A percentile compares a stretch with the other conserved stretches of the same genome.
These are phyloP conservation scores for Alternaria incomplexa DNA, from an alignment of 2,329 filamentous ascomycete species.

Conservation along the genomic window DNA sequence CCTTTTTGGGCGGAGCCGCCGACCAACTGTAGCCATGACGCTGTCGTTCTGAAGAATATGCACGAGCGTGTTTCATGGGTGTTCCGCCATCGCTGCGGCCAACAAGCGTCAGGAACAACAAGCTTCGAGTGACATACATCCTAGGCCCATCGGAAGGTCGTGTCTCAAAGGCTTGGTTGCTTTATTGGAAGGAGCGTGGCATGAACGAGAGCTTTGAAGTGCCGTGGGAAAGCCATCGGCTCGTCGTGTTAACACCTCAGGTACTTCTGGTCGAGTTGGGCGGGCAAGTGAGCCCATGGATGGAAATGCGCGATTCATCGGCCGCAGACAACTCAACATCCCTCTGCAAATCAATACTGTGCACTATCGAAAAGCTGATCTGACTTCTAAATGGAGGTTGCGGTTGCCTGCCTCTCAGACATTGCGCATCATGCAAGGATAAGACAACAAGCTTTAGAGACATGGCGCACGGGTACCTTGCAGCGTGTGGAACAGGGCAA, in stretches of 20 bases:
- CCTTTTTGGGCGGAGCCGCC: slow-evolving; percentile 11
- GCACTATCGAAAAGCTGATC: not conserved
- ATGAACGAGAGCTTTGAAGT: not conserved
- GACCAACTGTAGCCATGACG: slow-evolving; percentile 16
- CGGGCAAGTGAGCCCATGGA: not conserved
- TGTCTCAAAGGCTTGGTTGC: slow-evolving; percentile 18
- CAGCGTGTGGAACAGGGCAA: slow-evolving; percentile 2
- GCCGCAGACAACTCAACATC: not conserved
- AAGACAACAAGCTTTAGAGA: not conserved
- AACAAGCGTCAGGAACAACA: slow-evolving; percentile 24
- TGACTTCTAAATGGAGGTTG: not conserved
- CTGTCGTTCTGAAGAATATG: slow-evolving; percentile 17
- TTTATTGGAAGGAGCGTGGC: slow-evolving; percentile 6
- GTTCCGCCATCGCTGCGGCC: slow-evolving; percentile 20
- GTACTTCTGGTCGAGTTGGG: not conserved
- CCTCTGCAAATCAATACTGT: not conserved
- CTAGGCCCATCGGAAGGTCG: slow-evolving; percentile 4
- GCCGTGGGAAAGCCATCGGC: not conserved
- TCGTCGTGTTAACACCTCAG: not conserved
- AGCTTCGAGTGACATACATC: slow-evolving; percentile 15
- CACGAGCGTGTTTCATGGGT: slow-evolving; percentile 26
- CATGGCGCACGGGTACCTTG: slow-evolving; percentile 9
- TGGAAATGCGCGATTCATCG: not conserved
- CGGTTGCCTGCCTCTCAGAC: not conserved
- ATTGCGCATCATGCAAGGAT: not conserved